Conservation (phyloP, 306 rosid genomes). For the Vigna trinervia region DNA sequence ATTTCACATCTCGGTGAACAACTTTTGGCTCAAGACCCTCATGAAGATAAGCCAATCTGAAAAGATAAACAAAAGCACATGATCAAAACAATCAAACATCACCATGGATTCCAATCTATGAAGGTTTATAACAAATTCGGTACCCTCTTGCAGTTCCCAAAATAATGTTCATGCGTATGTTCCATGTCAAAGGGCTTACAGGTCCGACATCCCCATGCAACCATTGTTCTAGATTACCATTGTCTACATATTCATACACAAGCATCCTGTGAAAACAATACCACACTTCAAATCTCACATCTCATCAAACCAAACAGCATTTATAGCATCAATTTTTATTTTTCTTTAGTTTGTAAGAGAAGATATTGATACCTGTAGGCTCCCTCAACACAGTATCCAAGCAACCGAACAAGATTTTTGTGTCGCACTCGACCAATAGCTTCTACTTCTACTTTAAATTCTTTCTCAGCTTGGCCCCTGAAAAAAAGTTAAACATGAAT, state of each 20-base stretch:
- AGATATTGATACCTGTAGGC: conserved; percentile 73
- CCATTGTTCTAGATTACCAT: conserved; percentile 98
- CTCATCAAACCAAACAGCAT: conserved; percentile 32
- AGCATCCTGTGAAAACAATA: conserved; percentile 77
- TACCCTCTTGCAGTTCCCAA: conserved; percentile 98
- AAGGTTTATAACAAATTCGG: conserved; percentile 10
- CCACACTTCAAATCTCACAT: conserved; percentile 32
- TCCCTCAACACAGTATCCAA: conserved; percentile 98
- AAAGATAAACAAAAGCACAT: conserved; percentile 32
- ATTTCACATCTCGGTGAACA: conserved; percentile 94
- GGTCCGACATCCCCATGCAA: conserved; percentile 93
- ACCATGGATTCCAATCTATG: conserved; percentile 27
- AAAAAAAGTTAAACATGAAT: conserved; percentile 43
- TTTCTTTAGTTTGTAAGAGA: not conserved
- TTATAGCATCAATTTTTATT: not conserved
- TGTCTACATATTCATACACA: conserved; percentile 89
- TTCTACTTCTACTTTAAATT: conserved; percentile 96
- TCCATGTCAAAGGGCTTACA: conserved; percentile 95
- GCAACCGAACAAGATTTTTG: conserved; percentile 95
- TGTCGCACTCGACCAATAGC: conserved; percentile 95
- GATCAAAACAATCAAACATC: conserved; percentile 36
- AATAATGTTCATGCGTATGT: conserved; percentile 75
- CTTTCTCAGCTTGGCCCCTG: conserved; percentile 99
- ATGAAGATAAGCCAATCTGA: conserved; percentile 95
- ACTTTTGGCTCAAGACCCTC: conserved; percentile 98